phyloP scores from a whole-genome alignment of 306 rosid species.

The Sindora glabra region DNA sequence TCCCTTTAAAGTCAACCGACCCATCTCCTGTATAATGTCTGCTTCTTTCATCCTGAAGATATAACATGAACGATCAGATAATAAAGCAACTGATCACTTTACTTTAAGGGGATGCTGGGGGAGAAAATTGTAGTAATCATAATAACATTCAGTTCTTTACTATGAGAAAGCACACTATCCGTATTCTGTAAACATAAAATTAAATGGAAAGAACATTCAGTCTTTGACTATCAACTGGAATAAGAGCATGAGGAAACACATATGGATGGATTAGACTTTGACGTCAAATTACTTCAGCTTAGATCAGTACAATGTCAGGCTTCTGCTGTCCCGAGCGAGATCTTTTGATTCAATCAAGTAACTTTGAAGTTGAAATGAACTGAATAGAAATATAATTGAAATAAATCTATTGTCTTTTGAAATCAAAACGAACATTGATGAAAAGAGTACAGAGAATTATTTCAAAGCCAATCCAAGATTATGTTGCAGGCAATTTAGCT shows the following conservation, averaged over 20 bases:
- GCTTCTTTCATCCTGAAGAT: conserved; percentile 39
- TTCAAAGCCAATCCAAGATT: too few relatives aligned
- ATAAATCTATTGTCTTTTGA: background rate
- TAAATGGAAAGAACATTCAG: conserved; percentile 1
- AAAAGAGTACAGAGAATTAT: too few relatives aligned
- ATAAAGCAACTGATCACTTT: background rate
- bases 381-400: background rate
- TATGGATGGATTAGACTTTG: background rate
- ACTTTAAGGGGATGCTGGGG: background rate
- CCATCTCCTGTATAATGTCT: conserved; percentile 53
- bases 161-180: background rate
- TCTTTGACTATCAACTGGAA: background rate
- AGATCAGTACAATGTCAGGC: background rate
- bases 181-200: background rate
- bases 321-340: background rate
- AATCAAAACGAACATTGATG: too few relatives aligned
- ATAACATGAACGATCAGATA: conserved; percentile 1
- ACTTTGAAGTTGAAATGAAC: background rate
- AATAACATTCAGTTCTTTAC: too few relatives aligned
- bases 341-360: background rate
- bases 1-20: conserved; percentile 61
- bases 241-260: background rate
- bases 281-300: background rate
- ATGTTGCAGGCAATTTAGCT: too few relatives aligned
- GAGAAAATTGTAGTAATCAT: background rate